Conservation (phyloP, 2,329 filamentous ascomycete genomes). For the Sporothrix pallida region DNA sequence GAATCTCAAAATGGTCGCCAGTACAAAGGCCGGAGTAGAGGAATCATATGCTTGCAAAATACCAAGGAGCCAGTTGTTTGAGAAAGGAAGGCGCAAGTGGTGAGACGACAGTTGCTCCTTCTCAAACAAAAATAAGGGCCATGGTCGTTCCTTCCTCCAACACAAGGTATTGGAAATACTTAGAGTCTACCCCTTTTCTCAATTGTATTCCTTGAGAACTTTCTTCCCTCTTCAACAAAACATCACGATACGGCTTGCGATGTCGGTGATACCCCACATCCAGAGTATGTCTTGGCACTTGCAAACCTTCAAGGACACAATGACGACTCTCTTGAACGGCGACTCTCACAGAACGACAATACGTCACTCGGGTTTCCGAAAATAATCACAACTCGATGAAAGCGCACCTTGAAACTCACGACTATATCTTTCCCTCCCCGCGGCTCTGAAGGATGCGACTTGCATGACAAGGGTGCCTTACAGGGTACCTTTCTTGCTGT, state of each 20-base stretch:
- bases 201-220: too few species aligned
- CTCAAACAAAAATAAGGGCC: not conserved
- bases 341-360: not conserved
- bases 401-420: not conserved
- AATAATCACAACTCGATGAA: not conserved
- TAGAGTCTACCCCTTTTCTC: not conserved
- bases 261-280: too few species aligned
- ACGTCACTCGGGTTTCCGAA: too few species aligned
- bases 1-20: not conserved
- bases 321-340: too few species aligned
- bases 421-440: not conserved
- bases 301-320: too few species aligned
- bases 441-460: not conserved
- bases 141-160: not conserved
- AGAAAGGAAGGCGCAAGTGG: not conserved
- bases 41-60: too few species aligned
- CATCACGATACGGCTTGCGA: too few species aligned
- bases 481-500: not conserved
- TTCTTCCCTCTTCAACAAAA: too few species aligned
- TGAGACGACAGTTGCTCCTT: not conserved
- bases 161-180: not conserved
- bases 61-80: not conserved
- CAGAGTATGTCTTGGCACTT: too few species aligned
- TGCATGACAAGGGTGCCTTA: not conserved
- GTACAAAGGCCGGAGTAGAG: too few species aligned